A percentile compares a stretch with the other conserved stretches of the same genome.
Conservation (phyloP, 2,329 filamentous ascomycete genomes). For the Cladobotryum protrusum region DNA sequence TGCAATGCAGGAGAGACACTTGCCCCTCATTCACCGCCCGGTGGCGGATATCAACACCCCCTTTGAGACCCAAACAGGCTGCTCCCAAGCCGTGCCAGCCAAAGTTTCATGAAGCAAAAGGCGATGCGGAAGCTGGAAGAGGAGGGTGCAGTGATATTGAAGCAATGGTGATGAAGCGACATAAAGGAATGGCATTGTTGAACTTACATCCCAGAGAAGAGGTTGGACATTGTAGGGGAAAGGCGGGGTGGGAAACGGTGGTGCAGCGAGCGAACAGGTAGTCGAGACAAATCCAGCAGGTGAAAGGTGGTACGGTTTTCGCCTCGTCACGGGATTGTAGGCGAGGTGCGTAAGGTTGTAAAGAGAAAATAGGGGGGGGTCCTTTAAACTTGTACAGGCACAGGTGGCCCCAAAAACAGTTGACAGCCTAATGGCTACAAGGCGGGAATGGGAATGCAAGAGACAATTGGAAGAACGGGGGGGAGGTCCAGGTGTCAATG, state of each 20-base stretch:
- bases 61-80: neutral
- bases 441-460: no score
- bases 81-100: no score
- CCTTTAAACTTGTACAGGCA: no score
- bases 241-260: slow-evolving; percentile 10
- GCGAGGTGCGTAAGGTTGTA: no score
- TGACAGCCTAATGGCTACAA: no score
- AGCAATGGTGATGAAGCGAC: slow-evolving; percentile 2
- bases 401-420: no score
- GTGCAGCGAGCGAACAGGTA: slow-evolving; percentile 6
- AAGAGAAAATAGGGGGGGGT: neutral
- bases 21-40: slow-evolving; percentile 14
- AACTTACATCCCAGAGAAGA: slow-evolving; percentile 58
- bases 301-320: neutral
- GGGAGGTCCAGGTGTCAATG: no score
- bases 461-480: no score
- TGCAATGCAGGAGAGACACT: slow-evolving; percentile 5
- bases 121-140: no score
- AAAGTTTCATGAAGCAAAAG: no score
- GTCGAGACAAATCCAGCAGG: neutral
- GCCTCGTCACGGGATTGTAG: slow-evolving; percentile 13
- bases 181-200: neutral
- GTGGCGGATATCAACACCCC: neutral
- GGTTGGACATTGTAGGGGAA: slow-evolving; percentile 46
- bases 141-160: no score